These are phyloP conservation scores for Phytophthora citrophthora DNA, from an alignment of 352 stramenopile genomes.

Conservation along the genomic window DNA sequence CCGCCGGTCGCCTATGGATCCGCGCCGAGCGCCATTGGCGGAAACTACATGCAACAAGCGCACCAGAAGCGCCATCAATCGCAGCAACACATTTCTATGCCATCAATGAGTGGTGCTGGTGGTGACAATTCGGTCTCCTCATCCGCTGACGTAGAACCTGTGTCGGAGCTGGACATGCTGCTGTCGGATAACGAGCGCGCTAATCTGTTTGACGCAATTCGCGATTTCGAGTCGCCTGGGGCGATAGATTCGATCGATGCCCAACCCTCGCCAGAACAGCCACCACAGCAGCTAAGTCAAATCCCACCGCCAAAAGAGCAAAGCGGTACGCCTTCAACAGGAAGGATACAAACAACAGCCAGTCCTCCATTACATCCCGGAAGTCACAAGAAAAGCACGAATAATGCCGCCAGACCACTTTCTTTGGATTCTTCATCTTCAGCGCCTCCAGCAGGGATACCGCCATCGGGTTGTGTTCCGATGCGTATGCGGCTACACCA, in stretches of 20 bases:
- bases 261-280: slow-evolving; percentile 13
- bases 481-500: slow-evolving; percentile 53
- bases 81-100: slow-evolving; percentile 24
- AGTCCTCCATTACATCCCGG: slow-evolving; percentile 30
- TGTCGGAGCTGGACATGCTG: slow-evolving; percentile 57
- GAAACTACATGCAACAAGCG: slow-evolving; percentile 32
- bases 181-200: slow-evolving; percentile 69
- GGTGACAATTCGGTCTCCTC: slow-evolving; percentile 18
- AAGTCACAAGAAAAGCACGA: slow-evolving; percentile 26
- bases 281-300: slow-evolving; percentile 13
- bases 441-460: slow-evolving; percentile 25
- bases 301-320: slow-evolving; percentile 20
- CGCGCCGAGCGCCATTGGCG: slow-evolving; percentile 23
- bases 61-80: slow-evolving; percentile 25
- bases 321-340: slow-evolving; percentile 3
- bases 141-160: slow-evolving; percentile 24
- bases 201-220: slow-evolving; percentile 77
- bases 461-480: slow-evolving; percentile 32
- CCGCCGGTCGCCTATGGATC: slow-evolving; percentile 28
- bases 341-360: slow-evolving; percentile 23
- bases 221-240: slow-evolving; percentile 63
- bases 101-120: slow-evolving; percentile 6
- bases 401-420: slow-evolving; percentile 29
- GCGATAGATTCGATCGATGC: slow-evolving; percentile 14
- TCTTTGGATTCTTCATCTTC: slow-evolving; percentile 41